Evolutionary conservation across 1,284 basidiomycete species (phyloP), one percentile per base, ranked within the genome.

Genomic region (Golubevia sp.): DNA sequence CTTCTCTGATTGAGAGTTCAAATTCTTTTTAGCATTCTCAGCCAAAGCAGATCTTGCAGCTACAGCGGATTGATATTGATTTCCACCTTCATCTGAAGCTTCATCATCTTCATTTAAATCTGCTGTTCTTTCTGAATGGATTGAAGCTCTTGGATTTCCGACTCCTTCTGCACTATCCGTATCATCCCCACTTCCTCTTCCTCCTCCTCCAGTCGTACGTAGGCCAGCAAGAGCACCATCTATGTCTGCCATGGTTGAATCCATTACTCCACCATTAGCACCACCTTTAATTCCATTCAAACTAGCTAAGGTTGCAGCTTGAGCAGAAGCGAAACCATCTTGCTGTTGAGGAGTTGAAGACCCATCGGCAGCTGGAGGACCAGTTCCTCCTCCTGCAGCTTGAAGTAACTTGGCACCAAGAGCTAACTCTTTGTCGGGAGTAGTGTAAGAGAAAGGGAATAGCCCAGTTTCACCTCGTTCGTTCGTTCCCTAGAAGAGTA

Each of bases 371-470:
- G 30, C 30, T n/a, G n/a, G n/a, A n/a, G n/a, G n/a, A 34, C 30
- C 30, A 34, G 30, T 11, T 3, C 5, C 30, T 34, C 30, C 30
- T 34, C 30, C 20, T 11, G 21, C 51, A 13, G 48, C 24, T 49
- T 54, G 23, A 62, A 49, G 59, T 38, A 58, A 13, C 23, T 63
- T 61, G 23, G 70, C 66, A 48, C 62, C 66, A 30, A 68, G 66
- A 23, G 73, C 77, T 8, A 72, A 68, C 25, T 61, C 64, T 44
- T 68, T 59, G 58, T 83, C 77, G 54, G 68, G 59, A 26, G 80
- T 79, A 2, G 94, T 97, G 84, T 98, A 98, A 66, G 90, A 91
- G 74, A 92, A 89, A 2, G 96, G 97, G 80, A 99, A 99, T 7
- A 99, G 87, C 7, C 96, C 96, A 26, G 89, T 86, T 81, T 91